Base-by-base conservation (phyloP, 192 early-diverging fungal genomes). In the Mortierella alpina region DNA sequence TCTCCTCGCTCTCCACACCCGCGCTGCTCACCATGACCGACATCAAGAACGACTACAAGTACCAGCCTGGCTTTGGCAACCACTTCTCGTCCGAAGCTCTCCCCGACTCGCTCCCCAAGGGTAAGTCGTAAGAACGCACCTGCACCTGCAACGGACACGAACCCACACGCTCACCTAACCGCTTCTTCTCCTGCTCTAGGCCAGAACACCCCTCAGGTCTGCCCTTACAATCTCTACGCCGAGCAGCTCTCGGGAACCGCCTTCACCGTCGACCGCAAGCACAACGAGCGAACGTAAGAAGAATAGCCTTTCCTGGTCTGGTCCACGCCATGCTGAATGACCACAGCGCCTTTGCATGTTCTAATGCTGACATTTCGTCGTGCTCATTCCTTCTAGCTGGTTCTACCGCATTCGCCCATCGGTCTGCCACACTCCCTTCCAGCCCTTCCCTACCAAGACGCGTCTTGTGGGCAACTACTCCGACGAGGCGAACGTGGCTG, bases 321-420 rank as follows among this genome's bases (percentile, higher is more conserved):
- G 31, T 3, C 31, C 31, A 31, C 3, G 31, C 31, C 53, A 0
- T 31, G 39, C 12, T 46, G 10, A 50, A 46, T 51, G 14, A 20
- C 46, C n/a, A 31, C 51, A 31, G 31, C 3, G 31, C 31, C 31
- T 31, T n/a, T 42, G 40, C 47, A 53, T 54, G 23, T 59, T 15
- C 4, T 45, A 12, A 20, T 44, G 20, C 46, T 23, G 13, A 50
- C 40, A 42, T 22, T 10, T 66, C 14, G 15, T 15, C 63, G 22
- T 52, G 18, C 55, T 57, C 45, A 23, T 39, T 39, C 60, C 6
- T 53, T 23, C 41, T 78, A 93, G 92, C 65, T 99, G 97, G 97
- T 82, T 99, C 44, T 99, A 99, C 83, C 95, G 97, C 71, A 95
- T 99, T 79, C 93, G 90, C 39, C 96, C 97, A 15, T 95, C 96